Evolutionary conservation across 2,329 filamentous ascomycete genomes (phyloP), one percentile per base, ranked within the genome.

Genomic region (Paracoccidioides brasiliensis): DNA sequence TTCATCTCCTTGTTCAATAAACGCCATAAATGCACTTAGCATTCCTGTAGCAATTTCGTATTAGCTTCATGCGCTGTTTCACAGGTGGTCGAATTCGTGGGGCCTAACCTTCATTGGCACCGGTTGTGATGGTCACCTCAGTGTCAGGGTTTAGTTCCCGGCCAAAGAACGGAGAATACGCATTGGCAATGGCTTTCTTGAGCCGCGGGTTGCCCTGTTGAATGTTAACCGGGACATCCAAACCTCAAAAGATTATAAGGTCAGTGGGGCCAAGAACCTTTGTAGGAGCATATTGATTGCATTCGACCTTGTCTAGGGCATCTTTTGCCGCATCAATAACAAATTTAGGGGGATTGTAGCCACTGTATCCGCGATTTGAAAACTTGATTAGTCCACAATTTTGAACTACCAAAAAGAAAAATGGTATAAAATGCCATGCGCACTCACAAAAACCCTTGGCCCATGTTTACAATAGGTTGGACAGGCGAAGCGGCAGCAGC

Each of bases 241-340:
- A 56, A 49, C 55, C 30, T 30, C 9, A 7, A 49, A 6, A 35
- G 7, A 22, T 33, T 40, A 10, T 22, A 54, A n/a, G 12, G 35
- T 61, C 30, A 60, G 57, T 37, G n/a, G 42, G 10, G 42, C 32
- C 6, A 37, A 50, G 51, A 70, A 80, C 78, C 78, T 90, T 93
- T 22, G 93, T 96, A 2, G 90, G 93, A 28, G 90, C 91, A 78
- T 98, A 98, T 77, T 98, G 93, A 72, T 98, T 98, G 79, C 91
- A 96, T 62, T 97, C 93, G 28, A 98, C 91, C 53, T 83, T 80
- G 67, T 95, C 85, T 53, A 98, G 80, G 42, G 91, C 90, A 42
- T 85, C 77, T 72, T 95, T 97, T 53, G 93, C 93, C 44, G 93
- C 93, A 64, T 95, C 81, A 61, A 96, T 77, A 61, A 96, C 89